A percentile compares a stretch with the other conserved stretches of the same genome.
These are phyloP conservation scores for Thelonectria olida DNA, from an alignment of 2,329 filamentous ascomycete species.

Conservation along the genomic window DNA sequence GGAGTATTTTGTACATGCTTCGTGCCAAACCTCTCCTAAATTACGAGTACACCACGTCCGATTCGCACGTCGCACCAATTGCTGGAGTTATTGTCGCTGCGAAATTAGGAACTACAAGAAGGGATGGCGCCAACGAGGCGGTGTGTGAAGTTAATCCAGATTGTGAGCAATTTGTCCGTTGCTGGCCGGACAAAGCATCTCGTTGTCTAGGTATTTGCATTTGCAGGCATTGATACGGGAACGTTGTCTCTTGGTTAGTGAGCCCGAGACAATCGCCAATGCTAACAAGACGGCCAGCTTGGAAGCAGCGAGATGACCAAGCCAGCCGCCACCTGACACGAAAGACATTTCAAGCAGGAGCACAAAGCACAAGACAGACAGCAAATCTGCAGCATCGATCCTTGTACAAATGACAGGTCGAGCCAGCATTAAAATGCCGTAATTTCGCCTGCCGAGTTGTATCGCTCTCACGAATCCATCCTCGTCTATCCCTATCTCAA, in stretches of 20 bases:
- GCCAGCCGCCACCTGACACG: slow-evolving; percentile 2
- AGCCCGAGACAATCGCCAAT: background rate
- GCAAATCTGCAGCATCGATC: background rate
- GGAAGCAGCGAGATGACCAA: background rate
- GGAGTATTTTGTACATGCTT: background rate
- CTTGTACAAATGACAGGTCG: too few species aligned
- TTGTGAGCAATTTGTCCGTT: background rate
- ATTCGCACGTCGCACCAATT: slow-evolving; percentile 5
- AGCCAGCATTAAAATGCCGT: background rate
- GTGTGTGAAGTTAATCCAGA: slow-evolving; percentile 6
- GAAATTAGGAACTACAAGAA: background rate
- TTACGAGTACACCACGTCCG: background rate
- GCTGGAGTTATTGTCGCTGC: slow-evolving; percentile 3
- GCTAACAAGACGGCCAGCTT: background rate
- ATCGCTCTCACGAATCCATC: too few species aligned
- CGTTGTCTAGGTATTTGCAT: too few species aligned
- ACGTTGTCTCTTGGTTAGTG: too few species aligned
- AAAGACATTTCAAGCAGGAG: background rate
- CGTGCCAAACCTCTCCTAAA: background rate
- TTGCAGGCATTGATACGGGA: too few species aligned
- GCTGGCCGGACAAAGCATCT: slow-evolving; percentile 11
- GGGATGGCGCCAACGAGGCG: slow-evolving; percentile 9
- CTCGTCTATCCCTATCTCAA: background rate
- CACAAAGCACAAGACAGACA: slow-evolving; percentile 10
- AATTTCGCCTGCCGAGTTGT: background rate